A percentile compares a stretch with the other conserved stretches of the same genome.
These are phyloP conservation scores for Martiniozyma asiatica DNA, from an alignment of 1,139 yeast species.

Conservation along the genomic window DNA sequence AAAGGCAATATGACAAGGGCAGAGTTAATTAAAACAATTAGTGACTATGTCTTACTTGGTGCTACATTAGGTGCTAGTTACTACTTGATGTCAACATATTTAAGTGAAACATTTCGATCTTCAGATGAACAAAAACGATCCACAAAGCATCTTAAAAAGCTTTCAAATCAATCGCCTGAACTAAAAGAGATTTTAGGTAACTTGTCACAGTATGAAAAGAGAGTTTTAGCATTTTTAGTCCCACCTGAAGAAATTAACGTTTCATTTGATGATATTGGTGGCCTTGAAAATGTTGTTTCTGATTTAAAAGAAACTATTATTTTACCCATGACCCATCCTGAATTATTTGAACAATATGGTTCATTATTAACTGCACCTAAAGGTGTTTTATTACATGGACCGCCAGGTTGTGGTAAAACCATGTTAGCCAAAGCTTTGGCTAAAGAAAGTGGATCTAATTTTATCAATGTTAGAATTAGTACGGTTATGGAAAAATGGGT, in stretches of 20 bases:
- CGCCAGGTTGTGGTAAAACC: constrained; percentile 98
- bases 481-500: constrained; percentile 97
- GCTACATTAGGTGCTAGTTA: constrained; percentile 12
- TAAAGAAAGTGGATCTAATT: constrained; percentile 83
- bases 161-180: constrained; percentile 9
- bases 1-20: constrained; percentile 12
- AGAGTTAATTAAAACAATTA: constrained; percentile 10
- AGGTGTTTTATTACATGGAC: constrained; percentile 88
- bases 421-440: constrained; percentile 96
- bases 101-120: constrained; percentile 11
- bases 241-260: constrained; percentile 75
- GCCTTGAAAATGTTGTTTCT: constrained; percentile 67
- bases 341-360: constrained; percentile 49
- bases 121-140: constrained; percentile 11
- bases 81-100: constrained; percentile 8
- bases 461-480: constrained; percentile 86
- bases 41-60: constrained; percentile 12
- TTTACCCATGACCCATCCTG: constrained; percentile 74
- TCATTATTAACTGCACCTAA: constrained; percentile 77
- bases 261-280: constrained; percentile 76
- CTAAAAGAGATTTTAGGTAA: constrained; percentile 7
- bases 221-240: constrained; percentile 64
- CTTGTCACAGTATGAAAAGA: constrained; percentile 49
- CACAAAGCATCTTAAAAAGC: constrained; percentile 8
- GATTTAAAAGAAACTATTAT: constrained; percentile 82